phyloP scores from a whole-genome alignment of 306 rosid species.

The Purshia tridentata region DNA sequence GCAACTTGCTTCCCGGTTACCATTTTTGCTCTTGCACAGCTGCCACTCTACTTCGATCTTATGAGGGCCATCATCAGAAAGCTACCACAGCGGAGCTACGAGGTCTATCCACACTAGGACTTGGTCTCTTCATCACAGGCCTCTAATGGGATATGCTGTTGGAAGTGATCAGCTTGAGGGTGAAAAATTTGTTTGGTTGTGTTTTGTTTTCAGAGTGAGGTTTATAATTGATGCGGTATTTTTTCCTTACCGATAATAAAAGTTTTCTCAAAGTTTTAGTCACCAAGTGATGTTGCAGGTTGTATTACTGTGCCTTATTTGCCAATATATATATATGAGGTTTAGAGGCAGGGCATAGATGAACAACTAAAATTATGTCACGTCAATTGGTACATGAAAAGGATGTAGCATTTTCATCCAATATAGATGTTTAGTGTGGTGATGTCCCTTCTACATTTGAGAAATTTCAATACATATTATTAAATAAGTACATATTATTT shows the following conservation, averaged over 20 bases:
- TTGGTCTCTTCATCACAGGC: background rate
- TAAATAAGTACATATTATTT: no score
- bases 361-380: no score
- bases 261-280: no score
- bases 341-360: no score
- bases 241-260: background rate
- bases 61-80: slow-evolving; percentile 37
- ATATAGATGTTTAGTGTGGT: no score
- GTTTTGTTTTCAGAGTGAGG: background rate
- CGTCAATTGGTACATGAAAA: no score
- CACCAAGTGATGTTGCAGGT: no score
- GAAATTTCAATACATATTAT: no score
- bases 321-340: no score
- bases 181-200: background rate
- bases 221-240: background rate
- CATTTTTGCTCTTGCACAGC: slow-evolving; percentile 41
- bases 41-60: slow-evolving; percentile 54
- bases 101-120: slow-evolving; percentile 19
- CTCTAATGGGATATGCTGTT: background rate
- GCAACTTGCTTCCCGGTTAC: slow-evolving; percentile 43
- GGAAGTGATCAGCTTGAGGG: background rate
- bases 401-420: no score
- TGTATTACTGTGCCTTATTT: no score
- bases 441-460: no score
- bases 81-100: slow-evolving; percentile 40